These are phyloP conservation scores for Mangifera indica DNA, from an alignment of 345 rosid genomes.

Conservation along the genomic window DNA sequence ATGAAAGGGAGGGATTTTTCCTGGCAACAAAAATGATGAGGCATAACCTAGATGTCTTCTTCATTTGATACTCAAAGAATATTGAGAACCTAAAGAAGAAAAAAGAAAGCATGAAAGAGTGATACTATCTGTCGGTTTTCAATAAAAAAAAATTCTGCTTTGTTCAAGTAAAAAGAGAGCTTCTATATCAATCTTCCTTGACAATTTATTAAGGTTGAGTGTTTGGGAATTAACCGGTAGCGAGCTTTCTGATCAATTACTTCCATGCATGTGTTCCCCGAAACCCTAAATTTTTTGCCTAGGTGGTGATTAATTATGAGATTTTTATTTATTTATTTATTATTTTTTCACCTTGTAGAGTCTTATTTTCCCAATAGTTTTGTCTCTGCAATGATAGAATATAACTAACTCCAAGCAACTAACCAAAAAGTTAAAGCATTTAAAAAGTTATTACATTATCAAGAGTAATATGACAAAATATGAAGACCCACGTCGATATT, in stretches of 20 bases:
- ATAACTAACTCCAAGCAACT: constrained; percentile 43
- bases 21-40: not conserved
- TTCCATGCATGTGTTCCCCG: constrained; percentile 15
- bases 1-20: not conserved
- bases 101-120: constrained; percentile 26
- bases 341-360: not conserved
- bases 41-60: too few relatives aligned
- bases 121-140: constrained; percentile 58
- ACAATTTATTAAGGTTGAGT: not conserved
- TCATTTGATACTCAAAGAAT: constrained; percentile 10
- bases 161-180: not conserved
- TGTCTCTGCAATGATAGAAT: constrained; percentile 29
- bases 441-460: constrained; percentile 16
- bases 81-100: constrained; percentile 19
- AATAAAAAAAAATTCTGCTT: constrained; percentile 29
- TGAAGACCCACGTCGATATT: not conserved
- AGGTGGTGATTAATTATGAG: constrained; percentile 2
- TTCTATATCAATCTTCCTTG: too few relatives aligned
- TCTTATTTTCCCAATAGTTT: constrained; percentile 40
- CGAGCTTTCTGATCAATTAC: not conserved
- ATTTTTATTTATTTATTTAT: not conserved
- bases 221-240: not conserved
- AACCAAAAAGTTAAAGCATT: constrained; percentile 19
- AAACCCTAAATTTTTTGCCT: constrained; percentile 28
- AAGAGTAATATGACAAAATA: not conserved